Percentiles rank a stretch among this genome's conserved stretches.
These are phyloP conservation scores for Mrakiaceae sp. DNA, from an alignment of 1,284 basidiomycete species.

Conservation along the genomic window DNA sequence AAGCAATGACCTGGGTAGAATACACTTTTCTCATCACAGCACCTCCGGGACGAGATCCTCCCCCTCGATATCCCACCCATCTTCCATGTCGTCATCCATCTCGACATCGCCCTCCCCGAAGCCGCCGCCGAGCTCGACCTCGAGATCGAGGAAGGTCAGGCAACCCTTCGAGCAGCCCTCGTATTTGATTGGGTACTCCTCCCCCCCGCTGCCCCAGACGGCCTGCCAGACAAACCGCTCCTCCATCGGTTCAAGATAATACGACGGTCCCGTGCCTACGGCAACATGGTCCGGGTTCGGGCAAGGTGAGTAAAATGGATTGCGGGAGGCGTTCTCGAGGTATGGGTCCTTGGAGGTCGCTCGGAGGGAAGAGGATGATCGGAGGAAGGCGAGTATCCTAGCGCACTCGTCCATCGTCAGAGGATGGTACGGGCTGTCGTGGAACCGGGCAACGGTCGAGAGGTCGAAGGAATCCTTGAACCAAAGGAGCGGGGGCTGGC, in stretches of 20 bases:
- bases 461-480: neutral
- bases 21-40: too few relatives aligned
- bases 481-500: neutral
- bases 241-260: neutral
- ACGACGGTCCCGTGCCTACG: neutral
- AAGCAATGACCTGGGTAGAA: too few relatives aligned
- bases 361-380: neutral
- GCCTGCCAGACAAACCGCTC: neutral
- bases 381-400: neutral
- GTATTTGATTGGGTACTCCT: neutral
- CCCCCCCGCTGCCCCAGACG: neutral
- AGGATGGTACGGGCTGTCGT: neutral
- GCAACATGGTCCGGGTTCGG: neutral
- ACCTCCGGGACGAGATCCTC: too few relatives aligned
- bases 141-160: too few relatives aligned
- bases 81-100: too few relatives aligned
- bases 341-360: neutral
- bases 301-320: conserved; percentile 2
- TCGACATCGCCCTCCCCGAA: too few relatives aligned
- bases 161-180: too few relatives aligned
- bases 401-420: neutral
- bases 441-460: neutral
- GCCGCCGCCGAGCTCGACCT: too few relatives aligned
- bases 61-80: too few relatives aligned
- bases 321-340: neutral